Evolutionary conservation across 164 flowering plant species (phyloP).

Genomic region (Paratinospora sagittata): DNA sequence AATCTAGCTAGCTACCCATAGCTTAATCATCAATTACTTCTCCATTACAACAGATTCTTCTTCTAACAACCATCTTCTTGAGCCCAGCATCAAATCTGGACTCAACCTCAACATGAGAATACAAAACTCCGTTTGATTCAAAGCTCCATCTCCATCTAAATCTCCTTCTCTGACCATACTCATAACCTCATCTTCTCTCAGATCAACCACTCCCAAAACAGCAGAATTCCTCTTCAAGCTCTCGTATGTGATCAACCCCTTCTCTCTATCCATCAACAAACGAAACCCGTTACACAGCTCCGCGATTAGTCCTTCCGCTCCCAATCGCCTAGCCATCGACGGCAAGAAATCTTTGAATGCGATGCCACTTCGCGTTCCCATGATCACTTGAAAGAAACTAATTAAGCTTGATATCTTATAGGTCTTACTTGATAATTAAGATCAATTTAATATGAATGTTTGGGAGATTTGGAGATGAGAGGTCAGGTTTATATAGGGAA

Average conservation of each 20-base stretch:
- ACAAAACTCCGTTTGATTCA: slow-evolving; percentile 53
- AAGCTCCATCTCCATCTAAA: slow-evolving; percentile 47
- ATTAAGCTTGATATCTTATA: too few relatives aligned
- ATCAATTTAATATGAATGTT: background rate
- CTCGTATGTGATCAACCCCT: slow-evolving; percentile 42
- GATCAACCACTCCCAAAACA: slow-evolving; percentile 32
- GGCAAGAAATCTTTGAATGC: slow-evolving; percentile 51
- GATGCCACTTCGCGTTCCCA: background rate
- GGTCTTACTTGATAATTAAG: too few relatives aligned
- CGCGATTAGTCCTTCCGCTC: slow-evolving; percentile 36
- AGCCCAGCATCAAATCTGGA: slow-evolving; percentile 39
- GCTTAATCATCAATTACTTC: background rate
- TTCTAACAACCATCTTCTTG: slow-evolving; percentile 22
- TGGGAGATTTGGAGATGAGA: background rate
- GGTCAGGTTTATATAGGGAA: background rate
- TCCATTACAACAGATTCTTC: slow-evolving; percentile 24
- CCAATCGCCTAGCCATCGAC: slow-evolving; percentile 43
- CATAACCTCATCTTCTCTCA: slow-evolving; percentile 42
- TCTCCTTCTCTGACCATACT: slow-evolving; percentile 59
- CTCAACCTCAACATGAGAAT: slow-evolving; percentile 54
- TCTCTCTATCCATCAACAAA: slow-evolving; percentile 37
- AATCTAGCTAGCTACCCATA: background rate
- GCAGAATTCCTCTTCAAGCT: slow-evolving; percentile 33
- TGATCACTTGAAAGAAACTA: too few relatives aligned
- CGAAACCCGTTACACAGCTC: slow-evolving; percentile 50